Conservation (phyloP, 495 filamentous ascomycete genomes). For the Cudoniella acicularis region DNA sequence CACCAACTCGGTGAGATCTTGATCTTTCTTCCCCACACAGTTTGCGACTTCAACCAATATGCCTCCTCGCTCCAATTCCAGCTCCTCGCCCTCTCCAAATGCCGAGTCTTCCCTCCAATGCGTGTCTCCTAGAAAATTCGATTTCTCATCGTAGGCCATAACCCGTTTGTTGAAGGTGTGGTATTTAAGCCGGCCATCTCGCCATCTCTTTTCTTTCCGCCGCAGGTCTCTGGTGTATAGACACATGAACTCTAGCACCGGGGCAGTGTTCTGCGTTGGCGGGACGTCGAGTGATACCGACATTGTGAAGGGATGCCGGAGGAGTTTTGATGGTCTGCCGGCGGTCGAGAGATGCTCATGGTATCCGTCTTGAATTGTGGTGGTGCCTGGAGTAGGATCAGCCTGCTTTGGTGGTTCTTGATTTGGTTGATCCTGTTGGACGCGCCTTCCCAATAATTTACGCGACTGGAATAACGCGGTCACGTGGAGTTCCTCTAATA, state of each 20-base stretch:
- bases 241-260: constrained; percentile 75
- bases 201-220: constrained; percentile 87
- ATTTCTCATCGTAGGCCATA: constrained; percentile 82
- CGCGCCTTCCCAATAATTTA: constrained; percentile 1
- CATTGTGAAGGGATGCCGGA: neutral
- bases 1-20: constrained; percentile 70
- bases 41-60: constrained; percentile 78
- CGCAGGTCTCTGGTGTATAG: constrained; percentile 82
- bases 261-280: constrained; percentile 59
- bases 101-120: constrained; percentile 69
- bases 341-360: neutral
- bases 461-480: neutral
- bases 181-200: constrained; percentile 82
- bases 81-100: constrained; percentile 71
- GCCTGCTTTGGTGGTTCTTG: neutral
- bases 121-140: constrained; percentile 79
- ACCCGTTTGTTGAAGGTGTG: constrained; percentile 89
- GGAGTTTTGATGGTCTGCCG: neutral
- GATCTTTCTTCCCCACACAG: constrained; percentile 62
- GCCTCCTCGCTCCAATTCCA: constrained; percentile 70
- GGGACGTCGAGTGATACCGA: constrained; percentile 13
- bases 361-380: neutral
- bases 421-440: neutral
- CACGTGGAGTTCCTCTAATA: too few species aligned
- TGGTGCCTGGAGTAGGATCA: neutral